Base-by-base conservation (phyloP, 1,284 basidiomycete genomes). In the Somion occarium region DNA sequence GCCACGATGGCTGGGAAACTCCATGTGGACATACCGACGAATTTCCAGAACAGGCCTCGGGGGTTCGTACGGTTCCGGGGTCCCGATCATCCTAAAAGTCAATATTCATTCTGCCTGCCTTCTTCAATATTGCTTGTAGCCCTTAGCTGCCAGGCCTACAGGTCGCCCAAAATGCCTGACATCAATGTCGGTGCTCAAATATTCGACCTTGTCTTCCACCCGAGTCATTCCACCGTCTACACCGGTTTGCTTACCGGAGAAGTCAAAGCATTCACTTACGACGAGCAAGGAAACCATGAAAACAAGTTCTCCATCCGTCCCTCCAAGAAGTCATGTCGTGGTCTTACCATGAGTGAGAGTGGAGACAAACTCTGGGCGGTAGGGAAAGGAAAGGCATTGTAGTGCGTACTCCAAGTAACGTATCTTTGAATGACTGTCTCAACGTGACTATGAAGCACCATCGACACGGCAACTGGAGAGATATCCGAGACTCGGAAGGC, bases 151-250 rank as follows among this genome's bases (percentile, higher is more conserved):
- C 30, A 22, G 11, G 24, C n/a, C n/a, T n/a, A n/a, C 43, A 18
- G 20, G 19, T 9, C 9, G n/a, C 42, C n/a, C 23, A 41, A 34
- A 9, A 88, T 88, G 88, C 82, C 88, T 47, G 83, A 88, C 69
- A 83, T 91, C 48, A 71, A 75, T 24, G 76, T 87, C 39, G 82
- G 82, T 46, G 80, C 82, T 20, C 89, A 97, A 68, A 83, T 93
- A 34, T 95, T 97, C 66, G 94, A 97, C 71, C 74, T 97, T 43
- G 80, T 76, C 1, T 97, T 97, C 64, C 91, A 95, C 61, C 93
- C 94, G 0, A 73, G 71, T 1, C 65, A 79, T 37, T 69, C 83
- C 0, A 74, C 84, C 18, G 79, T 95, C 7, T 93, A 89, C 64
- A 76, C 86, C 0, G 90, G 83, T 1, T 79, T 96, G 2, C 75